Evolutionary conservation across 768 basidiomycete species (phyloP).

Genomic region (Gymnopilus dilepis): DNA sequence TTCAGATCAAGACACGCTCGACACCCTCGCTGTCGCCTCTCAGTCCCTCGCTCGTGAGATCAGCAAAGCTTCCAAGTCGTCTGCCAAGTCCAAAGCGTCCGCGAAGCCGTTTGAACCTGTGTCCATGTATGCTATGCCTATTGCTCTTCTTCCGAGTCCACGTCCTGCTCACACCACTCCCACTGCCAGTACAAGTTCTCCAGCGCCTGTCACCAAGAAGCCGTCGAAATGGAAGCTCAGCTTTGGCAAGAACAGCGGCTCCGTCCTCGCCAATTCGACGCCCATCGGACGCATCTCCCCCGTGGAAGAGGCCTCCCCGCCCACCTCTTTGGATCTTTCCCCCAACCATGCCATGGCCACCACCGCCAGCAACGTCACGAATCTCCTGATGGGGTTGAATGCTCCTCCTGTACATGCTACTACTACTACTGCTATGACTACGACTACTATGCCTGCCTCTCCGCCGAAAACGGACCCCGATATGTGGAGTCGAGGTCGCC

Average conservation of each 20-base stretch:
- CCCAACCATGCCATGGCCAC: slow-evolving; percentile 53
- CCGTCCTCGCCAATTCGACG: slow-evolving; percentile 30
- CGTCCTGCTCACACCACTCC: slow-evolving; percentile 27
- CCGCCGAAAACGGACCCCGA: slow-evolving; percentile 35
- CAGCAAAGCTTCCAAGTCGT: slow-evolving; percentile 54
- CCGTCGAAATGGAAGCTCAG: slow-evolving; percentile 86
- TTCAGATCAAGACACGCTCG: slow-evolving; percentile 58
- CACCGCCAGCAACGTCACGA: slow-evolving; percentile 80
- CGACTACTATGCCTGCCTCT: slow-evolving; percentile 26
- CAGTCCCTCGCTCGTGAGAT: slow-evolving; percentile 87
- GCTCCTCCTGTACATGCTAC: slow-evolving; percentile 38
- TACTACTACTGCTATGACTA: too few relatives aligned
- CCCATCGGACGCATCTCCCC: slow-evolving; percentile 44
- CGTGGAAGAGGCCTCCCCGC: slow-evolving; percentile 43
- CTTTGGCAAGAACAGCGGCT: slow-evolving; percentile 63
- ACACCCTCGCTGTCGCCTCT: slow-evolving; percentile 77
- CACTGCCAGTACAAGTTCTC: slow-evolving; percentile 23
- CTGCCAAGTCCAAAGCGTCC: slow-evolving; percentile 29
- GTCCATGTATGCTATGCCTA: slow-evolving; percentile 50
- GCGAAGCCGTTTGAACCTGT: slow-evolving; percentile 47
- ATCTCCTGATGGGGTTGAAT: slow-evolving; percentile 72
- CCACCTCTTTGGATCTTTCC: slow-evolving; percentile 34
- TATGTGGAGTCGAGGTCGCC: slow-evolving; percentile 56
- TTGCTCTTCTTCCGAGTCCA: slow-evolving; percentile 33
- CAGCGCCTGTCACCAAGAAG: slow-evolving; percentile 67